Evolutionary conservation across 768 basidiomycete genomes (phyloP).

Genomic region (Boletus sensibilis): DNA sequence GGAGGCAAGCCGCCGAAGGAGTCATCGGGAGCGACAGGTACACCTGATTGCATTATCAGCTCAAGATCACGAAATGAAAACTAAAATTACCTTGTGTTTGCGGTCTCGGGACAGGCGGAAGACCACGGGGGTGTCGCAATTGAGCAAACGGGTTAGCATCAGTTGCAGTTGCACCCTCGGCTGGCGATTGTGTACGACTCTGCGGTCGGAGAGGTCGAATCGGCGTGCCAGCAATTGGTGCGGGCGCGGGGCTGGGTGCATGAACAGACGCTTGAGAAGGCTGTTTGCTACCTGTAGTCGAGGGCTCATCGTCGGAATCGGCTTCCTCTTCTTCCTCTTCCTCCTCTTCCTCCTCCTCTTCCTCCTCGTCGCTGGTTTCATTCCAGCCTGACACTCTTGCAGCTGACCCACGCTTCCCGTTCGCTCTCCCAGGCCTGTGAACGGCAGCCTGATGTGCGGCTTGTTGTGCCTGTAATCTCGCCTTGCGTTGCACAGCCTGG

Average conservation of each 20-base stretch:
- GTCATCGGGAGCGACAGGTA: conserved; percentile 46
- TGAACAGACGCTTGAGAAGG: conserved; percentile 25
- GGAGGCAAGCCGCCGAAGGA: conserved; percentile 34
- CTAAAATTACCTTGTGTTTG: conserved; percentile 43
- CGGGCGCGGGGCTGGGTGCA: conserved; percentile 19
- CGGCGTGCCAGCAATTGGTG: conserved; percentile 18
- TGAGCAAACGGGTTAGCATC: conserved; percentile 44
- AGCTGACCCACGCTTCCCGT: conserved; percentile 41
- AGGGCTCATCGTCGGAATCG: conserved; percentile 57
- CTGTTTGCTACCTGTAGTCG: conserved; percentile 33
- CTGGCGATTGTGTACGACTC: conserved; percentile 32
- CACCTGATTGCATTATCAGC: conserved; percentile 15
- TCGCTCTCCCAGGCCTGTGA: conserved; percentile 66
- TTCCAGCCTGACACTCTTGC: conserved; percentile 47
- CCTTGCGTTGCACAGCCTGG: conserved; percentile 81
- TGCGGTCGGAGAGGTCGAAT: conserved; percentile 31
- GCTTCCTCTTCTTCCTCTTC: conserved; percentile 68
- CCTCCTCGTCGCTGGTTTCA: conserved; percentile 78
- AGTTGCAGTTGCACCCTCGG: conserved; percentile 29
- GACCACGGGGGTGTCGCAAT: conserved; percentile 55
- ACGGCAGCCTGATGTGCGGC: conserved; percentile 77
- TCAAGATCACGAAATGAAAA: background rate
- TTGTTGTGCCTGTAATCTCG: conserved; percentile 80
- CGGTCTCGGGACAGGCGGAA: conserved; percentile 62
- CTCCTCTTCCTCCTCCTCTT: conserved; percentile 79